Conservation (phyloP, 805 yeast species). For the Saturnispora hagleri region DNA sequence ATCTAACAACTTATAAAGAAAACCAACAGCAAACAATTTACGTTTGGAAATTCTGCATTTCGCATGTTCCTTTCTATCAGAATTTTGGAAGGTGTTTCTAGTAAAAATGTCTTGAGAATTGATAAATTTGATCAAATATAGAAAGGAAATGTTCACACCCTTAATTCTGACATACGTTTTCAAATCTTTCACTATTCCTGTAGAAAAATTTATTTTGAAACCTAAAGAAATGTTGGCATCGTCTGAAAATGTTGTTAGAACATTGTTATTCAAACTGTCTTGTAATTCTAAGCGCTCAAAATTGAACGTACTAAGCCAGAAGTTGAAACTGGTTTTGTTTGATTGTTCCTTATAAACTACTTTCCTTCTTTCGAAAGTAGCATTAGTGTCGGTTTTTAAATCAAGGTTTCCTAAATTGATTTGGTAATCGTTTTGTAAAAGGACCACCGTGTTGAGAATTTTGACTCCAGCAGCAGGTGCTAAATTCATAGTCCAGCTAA, state of each 20-base stretch:
- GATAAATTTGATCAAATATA: conserved; percentile 11
- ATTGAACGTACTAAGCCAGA: conserved; percentile 8
- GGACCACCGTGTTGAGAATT: conserved; percentile 11
- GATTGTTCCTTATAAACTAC: background rate
- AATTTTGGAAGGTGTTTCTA: background rate
- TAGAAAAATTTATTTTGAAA: conserved; percentile 13
- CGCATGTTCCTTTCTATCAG: background rate
- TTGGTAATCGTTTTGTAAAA: conserved; percentile 1
- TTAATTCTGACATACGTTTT: conserved; percentile 9
- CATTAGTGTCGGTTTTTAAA: conserved; percentile 8
- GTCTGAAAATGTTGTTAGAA: conserved; percentile 9
- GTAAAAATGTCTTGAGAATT: background rate
- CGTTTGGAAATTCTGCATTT: conserved; percentile 1
- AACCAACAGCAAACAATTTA: conserved; percentile 12
- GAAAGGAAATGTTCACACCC: conserved; percentile 14
- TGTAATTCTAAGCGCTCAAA: conserved; percentile 4
- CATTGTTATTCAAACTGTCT: background rate
- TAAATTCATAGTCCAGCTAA: conserved; percentile 11
- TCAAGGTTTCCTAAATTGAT: conserved; percentile 1
- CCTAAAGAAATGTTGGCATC: conserved; percentile 6
- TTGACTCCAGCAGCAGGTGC: conserved; percentile 19
- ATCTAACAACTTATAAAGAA: conserved; percentile 17
- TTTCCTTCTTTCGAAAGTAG: background rate
- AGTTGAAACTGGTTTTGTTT: background rate
- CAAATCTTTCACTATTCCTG: conserved; percentile 15